Evolutionary conservation across 495 filamentous ascomycete species (phyloP).

Genomic region (Aspergillus nanangensis): DNA sequence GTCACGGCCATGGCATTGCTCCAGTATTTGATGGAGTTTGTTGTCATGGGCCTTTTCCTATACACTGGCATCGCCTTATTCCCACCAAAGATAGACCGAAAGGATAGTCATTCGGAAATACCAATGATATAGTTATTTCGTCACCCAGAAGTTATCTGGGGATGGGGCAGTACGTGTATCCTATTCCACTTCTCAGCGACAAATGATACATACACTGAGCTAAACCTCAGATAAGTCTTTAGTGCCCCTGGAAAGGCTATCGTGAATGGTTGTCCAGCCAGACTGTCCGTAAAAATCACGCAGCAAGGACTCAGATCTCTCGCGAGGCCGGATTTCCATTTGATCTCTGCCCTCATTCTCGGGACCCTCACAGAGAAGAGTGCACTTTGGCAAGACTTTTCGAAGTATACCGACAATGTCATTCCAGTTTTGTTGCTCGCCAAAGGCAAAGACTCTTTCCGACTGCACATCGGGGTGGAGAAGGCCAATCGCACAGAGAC

Average conservation of each 20-base stretch:
- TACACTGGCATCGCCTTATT: not conserved
- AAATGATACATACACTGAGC: no score
- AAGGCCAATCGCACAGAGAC: constrained; percentile 43
- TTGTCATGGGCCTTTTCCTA: not conserved
- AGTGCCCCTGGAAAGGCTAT: not conserved
- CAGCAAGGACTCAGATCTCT: not conserved
- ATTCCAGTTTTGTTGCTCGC: constrained; percentile 9
- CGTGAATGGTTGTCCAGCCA: not conserved
- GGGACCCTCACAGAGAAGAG: not conserved
- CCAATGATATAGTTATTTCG: no score
- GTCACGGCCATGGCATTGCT: not conserved
- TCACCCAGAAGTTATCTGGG: no score
- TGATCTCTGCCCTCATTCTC: not conserved
- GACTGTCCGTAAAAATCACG: not conserved
- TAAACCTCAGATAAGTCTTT: no score
- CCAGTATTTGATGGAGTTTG: constrained; percentile 7
- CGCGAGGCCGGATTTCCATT: not conserved
- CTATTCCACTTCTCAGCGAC: no score
- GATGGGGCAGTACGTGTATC: no score
- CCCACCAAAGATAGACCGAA: not conserved
- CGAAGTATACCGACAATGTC: constrained; percentile 14
- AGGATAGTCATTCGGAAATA: no score
- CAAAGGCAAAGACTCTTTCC: constrained; percentile 39
- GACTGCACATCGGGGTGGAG: constrained; percentile 33
- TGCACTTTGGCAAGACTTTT: constrained; percentile 14